A percentile compares a stretch with the other conserved stretches of the same genome.
These are phyloP conservation scores for Cucurbita pepo DNA, from an alignment of 306 rosid species.

Conservation along the genomic window DNA sequence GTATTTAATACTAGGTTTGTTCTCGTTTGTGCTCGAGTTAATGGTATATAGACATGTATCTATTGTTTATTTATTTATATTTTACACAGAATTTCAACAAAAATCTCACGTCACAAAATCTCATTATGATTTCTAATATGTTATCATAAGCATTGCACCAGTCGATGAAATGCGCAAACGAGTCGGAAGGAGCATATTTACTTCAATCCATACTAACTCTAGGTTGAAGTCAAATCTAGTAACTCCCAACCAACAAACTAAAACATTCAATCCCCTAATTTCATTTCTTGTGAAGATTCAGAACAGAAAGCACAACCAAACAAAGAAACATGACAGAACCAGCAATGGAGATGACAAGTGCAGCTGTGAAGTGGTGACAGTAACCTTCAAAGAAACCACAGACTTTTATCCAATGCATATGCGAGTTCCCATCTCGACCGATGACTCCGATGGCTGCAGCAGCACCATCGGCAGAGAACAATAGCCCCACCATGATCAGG, in stretches of 20 bases:
- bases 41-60: too few species aligned
- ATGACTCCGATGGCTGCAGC: constrained; percentile 36
- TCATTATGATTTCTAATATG: too few species aligned
- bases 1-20: too few species aligned
- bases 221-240: background rate
- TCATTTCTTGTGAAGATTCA: constrained; percentile 19
- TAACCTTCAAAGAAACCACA: constrained; percentile 34
- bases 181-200: background rate
- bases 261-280: background rate
- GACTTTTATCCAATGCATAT: constrained; percentile 43
- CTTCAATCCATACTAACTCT: background rate
- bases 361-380: constrained; percentile 32
- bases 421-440: constrained; percentile 36
- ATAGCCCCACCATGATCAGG: constrained; percentile 23
- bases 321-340: constrained; percentile 28
- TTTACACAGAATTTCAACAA: too few species aligned
- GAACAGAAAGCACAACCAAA: constrained; percentile 22
- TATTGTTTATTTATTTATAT: too few species aligned
- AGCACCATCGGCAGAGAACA: constrained; percentile 48
- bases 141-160: too few species aligned
- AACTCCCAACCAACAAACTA: background rate
- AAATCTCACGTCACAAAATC: too few species aligned
- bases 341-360: constrained; percentile 29
- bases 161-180: background rate
- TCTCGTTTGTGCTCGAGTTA: too few species aligned